phyloP scores from a whole-genome alignment of 371 early-diverging fungal species.

The Mortierella sp. region DNA sequence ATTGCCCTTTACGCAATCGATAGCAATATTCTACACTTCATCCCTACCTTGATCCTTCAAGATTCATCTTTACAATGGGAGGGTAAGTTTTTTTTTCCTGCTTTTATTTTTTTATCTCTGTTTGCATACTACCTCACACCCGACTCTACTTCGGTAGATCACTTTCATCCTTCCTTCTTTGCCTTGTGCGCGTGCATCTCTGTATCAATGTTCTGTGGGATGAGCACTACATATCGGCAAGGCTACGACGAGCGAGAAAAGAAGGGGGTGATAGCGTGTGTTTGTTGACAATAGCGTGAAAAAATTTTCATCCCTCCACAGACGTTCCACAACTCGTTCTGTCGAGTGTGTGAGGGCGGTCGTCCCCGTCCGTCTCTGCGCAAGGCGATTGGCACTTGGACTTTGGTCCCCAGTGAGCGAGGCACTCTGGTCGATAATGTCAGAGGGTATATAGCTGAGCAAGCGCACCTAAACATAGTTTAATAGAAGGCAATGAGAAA shows the following conservation, averaged over 20 bases:
- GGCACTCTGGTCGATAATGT: too few species aligned
- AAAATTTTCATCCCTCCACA: constrained; percentile 18
- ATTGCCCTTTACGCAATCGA: constrained; percentile 53
- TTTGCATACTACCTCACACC: not conserved
- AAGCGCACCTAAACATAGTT: too few species aligned
- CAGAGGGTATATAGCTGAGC: too few species aligned
- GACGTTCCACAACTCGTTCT: constrained; percentile 19
- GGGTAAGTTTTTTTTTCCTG: constrained; percentile 24
- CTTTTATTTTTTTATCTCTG: not conserved
- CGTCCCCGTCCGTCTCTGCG: not conserved
- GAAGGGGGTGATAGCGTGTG: constrained; percentile 25
- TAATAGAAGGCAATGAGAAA: too few species aligned
- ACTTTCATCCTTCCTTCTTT: not conserved
- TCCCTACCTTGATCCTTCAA: constrained; percentile 29
- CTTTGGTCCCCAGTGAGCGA: too few species aligned
- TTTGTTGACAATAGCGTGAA: constrained; percentile 38
- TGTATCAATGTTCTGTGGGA: not conserved
- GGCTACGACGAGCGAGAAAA: not conserved
- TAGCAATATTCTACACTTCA: constrained; percentile 17
- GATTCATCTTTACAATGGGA: constrained; percentile 36
- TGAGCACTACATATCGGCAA: not conserved
- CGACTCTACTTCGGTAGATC: too few species aligned
- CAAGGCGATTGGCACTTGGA: too few species aligned
- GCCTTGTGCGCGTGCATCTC: not conserved
- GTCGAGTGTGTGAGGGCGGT: not conserved